Conservation (phyloP, 768 basidiomycete species). For the Harrya chromipes region DNA sequence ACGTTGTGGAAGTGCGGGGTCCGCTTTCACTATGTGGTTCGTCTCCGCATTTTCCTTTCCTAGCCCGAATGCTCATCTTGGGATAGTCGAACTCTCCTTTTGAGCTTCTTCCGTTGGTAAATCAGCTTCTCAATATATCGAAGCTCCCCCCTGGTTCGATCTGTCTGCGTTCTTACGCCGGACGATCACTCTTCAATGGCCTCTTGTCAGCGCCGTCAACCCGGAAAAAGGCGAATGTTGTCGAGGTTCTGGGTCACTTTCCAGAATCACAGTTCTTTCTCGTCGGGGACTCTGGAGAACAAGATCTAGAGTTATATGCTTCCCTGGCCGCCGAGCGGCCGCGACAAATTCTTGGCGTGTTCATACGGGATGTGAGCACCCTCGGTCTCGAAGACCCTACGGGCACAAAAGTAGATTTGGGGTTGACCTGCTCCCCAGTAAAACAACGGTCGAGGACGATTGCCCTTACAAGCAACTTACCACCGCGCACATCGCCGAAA, state of each 20-base stretch:
- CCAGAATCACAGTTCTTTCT: constrained; percentile 74
- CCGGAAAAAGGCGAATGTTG: constrained; percentile 76
- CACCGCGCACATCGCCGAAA: constrained; percentile 6
- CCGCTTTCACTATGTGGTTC: constrained; percentile 84
- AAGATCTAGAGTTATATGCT: constrained; percentile 90
- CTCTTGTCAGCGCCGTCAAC: constrained; percentile 78
- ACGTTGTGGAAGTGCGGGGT: constrained; percentile 68
- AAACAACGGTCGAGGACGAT: constrained; percentile 4
- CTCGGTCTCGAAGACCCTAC: constrained; percentile 59
- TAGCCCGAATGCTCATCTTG: constrained; percentile 2
- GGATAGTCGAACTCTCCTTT: constrained; percentile 83
- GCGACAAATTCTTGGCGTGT: constrained; percentile 70
- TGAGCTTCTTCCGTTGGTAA: constrained; percentile 76
- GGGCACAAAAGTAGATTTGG: constrained; percentile 32
- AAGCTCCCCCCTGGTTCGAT: constrained; percentile 74
- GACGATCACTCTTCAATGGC: constrained; percentile 78
- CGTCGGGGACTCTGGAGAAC: constrained; percentile 92
- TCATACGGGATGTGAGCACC: constrained; percentile 71
- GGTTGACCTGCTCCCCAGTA: constrained; percentile 2
- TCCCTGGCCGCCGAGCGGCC: constrained; percentile 68
- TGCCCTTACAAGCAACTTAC: not conserved
- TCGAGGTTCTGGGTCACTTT: constrained; percentile 77
- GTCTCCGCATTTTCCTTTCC: constrained; percentile 27
- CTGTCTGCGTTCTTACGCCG: constrained; percentile 81
- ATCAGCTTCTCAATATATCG: constrained; percentile 69